Base-by-base conservation (phyloP, 2,329 filamentous ascomycete species). In the Aspergillus ochraceoroseus region DNA sequence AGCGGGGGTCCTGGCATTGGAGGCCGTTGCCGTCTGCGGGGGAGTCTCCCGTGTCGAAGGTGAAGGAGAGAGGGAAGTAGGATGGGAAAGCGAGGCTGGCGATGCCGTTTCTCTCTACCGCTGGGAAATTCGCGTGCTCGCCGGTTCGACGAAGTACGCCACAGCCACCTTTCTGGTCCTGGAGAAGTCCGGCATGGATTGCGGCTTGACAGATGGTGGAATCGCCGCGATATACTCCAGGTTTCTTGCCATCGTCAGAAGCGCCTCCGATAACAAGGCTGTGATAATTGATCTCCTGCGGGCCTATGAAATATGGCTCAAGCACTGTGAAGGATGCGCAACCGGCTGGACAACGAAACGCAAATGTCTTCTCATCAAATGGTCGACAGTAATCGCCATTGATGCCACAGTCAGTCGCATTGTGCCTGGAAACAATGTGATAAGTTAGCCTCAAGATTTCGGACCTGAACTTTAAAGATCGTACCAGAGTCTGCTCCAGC, bases 191-290 rank as follows among this genome's bases (percentile, higher is more conserved):
- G 13, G 77, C 73, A 56, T 81, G 77, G 13, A 80, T 70, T 27
- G 77, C 77, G 2, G 76, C 72, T 11, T 70, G 71, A 51, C 77
- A 81, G 43, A 81, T 75, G 56, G 76, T 79, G 2, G 76, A 79
- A 54, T 81, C 77, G 12, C 72, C 74, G 9, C 77, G 73, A 52
- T 80, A 81, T 39, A 72, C 63, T 1, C 70, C 66, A 39, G 66
- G 64, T 3, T 64, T 58, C 4, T 63, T 59, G 14, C 64, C 56
- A 11, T 26, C 9, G 5, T 63, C 57, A 3, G 66, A 61, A 2
- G 70, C 68, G 1, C 77, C 77, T 17, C 77, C 77, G 25, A 80
- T 63, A 1, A 80, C 73, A 3, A 79, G 57, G 5, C 66, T 69
- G 27, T 66, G 66, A 50, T 79, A 80, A 41, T 74, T 75, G 26